These are phyloP conservation scores for Penicillium odoratum DNA, from an alignment of 495 filamentous ascomycete genomes.

Conservation along the genomic window DNA sequence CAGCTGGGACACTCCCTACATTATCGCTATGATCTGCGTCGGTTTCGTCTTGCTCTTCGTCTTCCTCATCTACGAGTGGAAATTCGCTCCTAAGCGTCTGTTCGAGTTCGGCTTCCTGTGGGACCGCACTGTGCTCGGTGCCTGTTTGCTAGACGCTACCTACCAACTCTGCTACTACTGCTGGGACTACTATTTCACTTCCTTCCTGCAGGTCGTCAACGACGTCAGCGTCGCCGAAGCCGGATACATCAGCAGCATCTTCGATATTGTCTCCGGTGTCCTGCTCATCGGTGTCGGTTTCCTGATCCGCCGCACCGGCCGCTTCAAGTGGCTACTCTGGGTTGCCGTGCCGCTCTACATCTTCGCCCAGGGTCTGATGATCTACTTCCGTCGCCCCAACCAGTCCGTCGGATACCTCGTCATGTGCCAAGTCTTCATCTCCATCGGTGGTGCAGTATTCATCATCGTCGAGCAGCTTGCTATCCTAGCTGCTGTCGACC, in stretches of 20 bases:
- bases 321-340: slow-evolving; percentile 54
- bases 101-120: slow-evolving; percentile 54
- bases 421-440: slow-evolving; percentile 73
- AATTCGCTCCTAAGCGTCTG: slow-evolving; percentile 51
- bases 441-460: slow-evolving; percentile 57
- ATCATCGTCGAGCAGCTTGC: slow-evolving; percentile 65
- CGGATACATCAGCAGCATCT: slow-evolving; percentile 50
- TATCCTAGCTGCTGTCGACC: slow-evolving; percentile 61
- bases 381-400: slow-evolving; percentile 59
- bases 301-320: slow-evolving; percentile 52
- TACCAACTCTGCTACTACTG: slow-evolving; percentile 56
- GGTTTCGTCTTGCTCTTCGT: slow-evolving; percentile 52
- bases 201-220: slow-evolving; percentile 74
- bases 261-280: slow-evolving; percentile 49
- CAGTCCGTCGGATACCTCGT: slow-evolving; percentile 61
- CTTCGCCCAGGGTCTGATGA: slow-evolving; percentile 58
- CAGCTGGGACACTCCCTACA: slow-evolving; percentile 47
- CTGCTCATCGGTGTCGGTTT: slow-evolving; percentile 47
- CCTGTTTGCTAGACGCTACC: slow-evolving; percentile 52
- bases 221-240: slow-evolving; percentile 54
- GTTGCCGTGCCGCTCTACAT: slow-evolving; percentile 60
- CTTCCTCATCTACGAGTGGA: slow-evolving; percentile 57
- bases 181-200: slow-evolving; percentile 53
- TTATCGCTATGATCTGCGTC: slow-evolving; percentile 57
- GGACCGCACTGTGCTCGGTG: slow-evolving; percentile 62